Percentiles rank a stretch among this genome's conserved stretches.
phyloP scores from a whole-genome alignment of 495 filamentous ascomycete genomes.

The Parachaetomium inaequale region DNA sequence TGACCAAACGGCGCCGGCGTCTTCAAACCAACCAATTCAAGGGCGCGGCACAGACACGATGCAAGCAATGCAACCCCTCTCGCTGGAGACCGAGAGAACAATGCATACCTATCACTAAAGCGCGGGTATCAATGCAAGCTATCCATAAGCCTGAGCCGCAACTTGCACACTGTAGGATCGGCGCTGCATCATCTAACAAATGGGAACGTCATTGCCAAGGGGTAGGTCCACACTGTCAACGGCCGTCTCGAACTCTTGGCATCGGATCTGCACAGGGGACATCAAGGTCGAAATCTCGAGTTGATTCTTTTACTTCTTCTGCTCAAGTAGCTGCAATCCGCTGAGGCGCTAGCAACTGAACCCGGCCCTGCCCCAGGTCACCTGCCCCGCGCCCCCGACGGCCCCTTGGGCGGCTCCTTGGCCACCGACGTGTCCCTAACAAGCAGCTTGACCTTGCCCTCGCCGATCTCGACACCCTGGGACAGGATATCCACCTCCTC shows the following conservation, averaged over 20 bases:
- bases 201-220: conserved; percentile 5
- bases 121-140: too few species aligned
- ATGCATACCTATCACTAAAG: too few species aligned
- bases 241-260: neutral
- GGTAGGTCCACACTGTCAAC: neutral
- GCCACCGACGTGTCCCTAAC: conserved; percentile 43
- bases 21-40: neutral
- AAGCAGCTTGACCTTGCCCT: conserved; percentile 57
- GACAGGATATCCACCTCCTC: conserved; percentile 57
- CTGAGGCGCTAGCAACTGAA: neutral
- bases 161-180: conserved; percentile 5
- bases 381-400: conserved; percentile 38
- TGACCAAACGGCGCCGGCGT: neutral
- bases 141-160: neutral
- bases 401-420: conserved; percentile 43
- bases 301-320: neutral
- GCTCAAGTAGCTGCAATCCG: neutral
- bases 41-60: neutral
- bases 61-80: neutral
- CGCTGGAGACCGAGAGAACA: too few species aligned
- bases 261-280: neutral
- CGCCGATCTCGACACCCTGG: conserved; percentile 57
- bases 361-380: conserved; percentile 11
- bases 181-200: neutral
- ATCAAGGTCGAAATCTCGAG: neutral